phyloP scores from a whole-genome alignment of 2,329 filamentous ascomycete genomes.

The Colletotrichum camelliae region DNA sequence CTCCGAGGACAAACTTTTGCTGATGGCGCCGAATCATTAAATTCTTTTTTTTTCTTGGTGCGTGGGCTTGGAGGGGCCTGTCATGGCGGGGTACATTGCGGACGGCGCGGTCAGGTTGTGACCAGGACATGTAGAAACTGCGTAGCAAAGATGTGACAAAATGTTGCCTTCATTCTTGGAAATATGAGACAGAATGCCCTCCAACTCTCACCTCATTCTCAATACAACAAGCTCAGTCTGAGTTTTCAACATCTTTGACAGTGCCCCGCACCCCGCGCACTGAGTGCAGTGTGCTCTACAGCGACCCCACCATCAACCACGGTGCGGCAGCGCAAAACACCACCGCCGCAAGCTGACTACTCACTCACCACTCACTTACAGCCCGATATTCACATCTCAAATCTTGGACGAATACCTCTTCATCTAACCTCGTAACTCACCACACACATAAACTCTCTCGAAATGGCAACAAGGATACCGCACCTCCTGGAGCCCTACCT shows the following conservation, averaged over 20 bases:
- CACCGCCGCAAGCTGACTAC: not conserved
- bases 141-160: not conserved
- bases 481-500: constrained; percentile 70
- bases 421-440: rapidly evolving
- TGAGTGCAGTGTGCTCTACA: not conserved
- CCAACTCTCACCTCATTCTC: rapidly evolving
- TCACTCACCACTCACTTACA: not conserved
- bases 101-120: rapidly evolving
- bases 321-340: not conserved
- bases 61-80: not conserved
- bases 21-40: not conserved
- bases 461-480: constrained; percentile 61
- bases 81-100: not conserved
- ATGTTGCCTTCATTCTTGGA: not conserved
- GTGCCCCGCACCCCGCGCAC: not conserved
- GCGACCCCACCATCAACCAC: not conserved
- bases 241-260: not conserved
- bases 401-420: not conserved
- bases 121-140: not conserved
- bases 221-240: not conserved
- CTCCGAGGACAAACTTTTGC: not conserved
- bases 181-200: not conserved
- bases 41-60: not conserved
- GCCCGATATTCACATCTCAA: not conserved
- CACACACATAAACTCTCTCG: not conserved